Evolutionary conservation across 148 eudicot species (phyloP).

Genomic region (Chenopodium suecicum): DNA sequence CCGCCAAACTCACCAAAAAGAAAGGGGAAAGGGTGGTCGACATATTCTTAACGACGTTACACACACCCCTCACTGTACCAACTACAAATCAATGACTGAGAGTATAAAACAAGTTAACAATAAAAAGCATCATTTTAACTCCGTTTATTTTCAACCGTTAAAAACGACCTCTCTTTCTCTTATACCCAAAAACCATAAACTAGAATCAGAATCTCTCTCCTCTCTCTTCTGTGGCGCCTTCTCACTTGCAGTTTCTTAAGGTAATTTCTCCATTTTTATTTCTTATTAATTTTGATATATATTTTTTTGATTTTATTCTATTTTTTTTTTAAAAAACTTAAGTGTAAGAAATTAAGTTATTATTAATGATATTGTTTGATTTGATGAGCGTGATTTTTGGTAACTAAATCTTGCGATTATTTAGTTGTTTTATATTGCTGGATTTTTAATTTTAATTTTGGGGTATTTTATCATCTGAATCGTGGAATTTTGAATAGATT

Average conservation of each 20-base stretch:
- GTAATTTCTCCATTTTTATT: slow-evolving; percentile 3
- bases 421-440: neutral
- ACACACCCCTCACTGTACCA: neutral
- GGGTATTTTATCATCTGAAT: slow-evolving; percentile 8
- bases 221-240: slow-evolving; percentile 29
- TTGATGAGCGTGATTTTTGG: slow-evolving; percentile 29
- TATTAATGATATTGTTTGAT: neutral
- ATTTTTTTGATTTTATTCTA: neutral
- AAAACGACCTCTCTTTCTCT: slow-evolving; percentile 31
- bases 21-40: neutral
- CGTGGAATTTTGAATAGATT: slow-evolving; percentile 2
- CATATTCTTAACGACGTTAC: slow-evolving; percentile 13
- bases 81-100: neutral
- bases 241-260: slow-evolving; percentile 10
- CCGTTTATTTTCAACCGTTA: slow-evolving; percentile 29
- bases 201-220: slow-evolving; percentile 36
- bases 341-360: neutral
- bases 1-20: slow-evolving; percentile 11
- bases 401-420: slow-evolving; percentile 25
- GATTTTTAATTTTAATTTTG: neutral
- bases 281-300: neutral
- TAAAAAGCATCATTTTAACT: slow-evolving; percentile 8
- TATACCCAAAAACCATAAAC: slow-evolving; percentile 15
- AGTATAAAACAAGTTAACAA: neutral
- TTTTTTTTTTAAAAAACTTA: too few relatives aligned